A percentile compares a stretch with the other conserved stretches of the same genome.
These are phyloP conservation scores for Gamarada debralockiae DNA, from an alignment of 495 filamentous ascomycete species.

Conservation along the genomic window DNA sequence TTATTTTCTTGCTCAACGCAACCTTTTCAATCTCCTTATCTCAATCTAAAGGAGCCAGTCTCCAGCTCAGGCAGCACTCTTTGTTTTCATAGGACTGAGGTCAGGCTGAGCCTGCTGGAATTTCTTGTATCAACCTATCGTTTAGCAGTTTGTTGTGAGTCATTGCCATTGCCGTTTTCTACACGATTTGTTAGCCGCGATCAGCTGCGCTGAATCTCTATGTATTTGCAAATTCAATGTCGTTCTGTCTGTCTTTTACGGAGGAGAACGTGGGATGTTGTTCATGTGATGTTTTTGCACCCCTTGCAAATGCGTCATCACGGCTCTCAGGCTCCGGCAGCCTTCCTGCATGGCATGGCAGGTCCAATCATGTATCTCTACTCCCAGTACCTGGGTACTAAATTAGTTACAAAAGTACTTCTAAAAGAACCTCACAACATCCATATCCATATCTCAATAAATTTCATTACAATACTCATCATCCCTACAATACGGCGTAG, in stretches of 20 bases:
- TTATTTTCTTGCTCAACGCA: slow-evolving; percentile 9
- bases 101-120: slow-evolving; percentile 23
- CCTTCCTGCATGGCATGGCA: background rate
- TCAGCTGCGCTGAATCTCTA: slow-evolving; percentile 3
- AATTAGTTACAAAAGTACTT: background rate
- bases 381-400: background rate
- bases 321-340: background rate
- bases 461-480: too few species aligned
- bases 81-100: slow-evolving; percentile 11
- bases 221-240: background rate
- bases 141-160: slow-evolving; percentile 3
- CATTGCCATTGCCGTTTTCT: background rate
- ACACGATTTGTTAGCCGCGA: background rate
- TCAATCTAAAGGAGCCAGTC: slow-evolving; percentile 18
- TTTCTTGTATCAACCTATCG: background rate
- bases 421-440: background rate
- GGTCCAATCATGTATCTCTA: background rate
- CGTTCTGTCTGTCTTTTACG: background rate
- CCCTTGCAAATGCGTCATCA: background rate
- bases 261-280: background rate
- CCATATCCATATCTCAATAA: too few species aligned
- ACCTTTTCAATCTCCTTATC: background rate
- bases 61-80: slow-evolving; percentile 21
- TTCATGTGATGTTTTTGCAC: background rate
- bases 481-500: too few species aligned